A percentile compares a stretch with the other conserved stretches of the same genome.
Evolutionary conservation across 2,329 filamentous ascomycete genomes (phyloP).

Genomic region (Coniochaeta sp.): DNA sequence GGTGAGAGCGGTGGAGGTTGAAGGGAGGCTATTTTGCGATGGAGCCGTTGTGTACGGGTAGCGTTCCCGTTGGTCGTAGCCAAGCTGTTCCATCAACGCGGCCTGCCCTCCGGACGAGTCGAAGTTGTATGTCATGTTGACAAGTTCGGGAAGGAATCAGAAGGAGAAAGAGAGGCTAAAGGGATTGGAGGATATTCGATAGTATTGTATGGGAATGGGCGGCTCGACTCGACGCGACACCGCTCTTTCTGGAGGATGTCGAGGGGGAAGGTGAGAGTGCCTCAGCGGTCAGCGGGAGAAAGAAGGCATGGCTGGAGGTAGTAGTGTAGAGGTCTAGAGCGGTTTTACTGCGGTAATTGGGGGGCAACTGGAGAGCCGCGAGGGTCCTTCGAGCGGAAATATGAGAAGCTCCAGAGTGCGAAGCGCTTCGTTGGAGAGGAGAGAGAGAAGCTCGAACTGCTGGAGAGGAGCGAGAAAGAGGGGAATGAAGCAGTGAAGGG

Average conservation of each 20-base stretch:
- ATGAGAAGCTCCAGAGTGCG: neutral
- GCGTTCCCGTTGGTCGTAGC: conserved; percentile 50
- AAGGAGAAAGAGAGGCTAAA: conserved; percentile 22
- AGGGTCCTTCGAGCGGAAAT: neutral
- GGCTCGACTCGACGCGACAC: conserved; percentile 25
- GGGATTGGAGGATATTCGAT: conserved; percentile 31
- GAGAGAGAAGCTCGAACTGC: neutral
- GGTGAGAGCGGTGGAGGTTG: conserved; percentile 24
- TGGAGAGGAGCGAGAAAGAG: conserved; percentile 19
- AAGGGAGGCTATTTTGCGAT: conserved; percentile 25
- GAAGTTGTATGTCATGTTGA: conserved; percentile 54
- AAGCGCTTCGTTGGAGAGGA: neutral
- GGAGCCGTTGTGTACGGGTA: conserved; percentile 37
- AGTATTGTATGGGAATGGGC: conserved; percentile 26
- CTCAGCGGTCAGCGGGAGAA: conserved; percentile 6
- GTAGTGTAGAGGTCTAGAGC: neutral
- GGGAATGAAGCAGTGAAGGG: conserved; percentile 5
- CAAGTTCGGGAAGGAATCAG: conserved; percentile 18
- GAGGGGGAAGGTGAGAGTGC: conserved; percentile 18
- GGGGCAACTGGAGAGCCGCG: neutral
- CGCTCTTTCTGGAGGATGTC: conserved; percentile 22
- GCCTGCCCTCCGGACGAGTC: conserved; percentile 45
- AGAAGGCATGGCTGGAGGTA: neutral
- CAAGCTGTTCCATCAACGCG: conserved; percentile 51
- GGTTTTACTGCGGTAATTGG: neutral